Evolutionary conservation across 164 flowering plant species (phyloP), one percentile per base, ranked within the genome.

Genomic region (Chimonanthus salicifolius): DNA sequence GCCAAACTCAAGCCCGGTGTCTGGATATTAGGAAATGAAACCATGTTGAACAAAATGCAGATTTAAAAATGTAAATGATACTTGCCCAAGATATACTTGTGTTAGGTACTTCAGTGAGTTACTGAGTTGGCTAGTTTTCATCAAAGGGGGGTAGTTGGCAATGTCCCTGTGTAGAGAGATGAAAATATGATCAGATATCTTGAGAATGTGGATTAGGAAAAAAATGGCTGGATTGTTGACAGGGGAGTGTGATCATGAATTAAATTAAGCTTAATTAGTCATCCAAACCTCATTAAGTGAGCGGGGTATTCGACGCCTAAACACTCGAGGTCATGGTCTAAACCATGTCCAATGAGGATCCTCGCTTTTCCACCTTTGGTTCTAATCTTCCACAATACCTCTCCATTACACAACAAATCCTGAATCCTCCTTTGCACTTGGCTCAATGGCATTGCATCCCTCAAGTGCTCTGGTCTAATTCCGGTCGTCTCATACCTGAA

Each of bases 41-140:
- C n/a, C 44, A 43, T 65, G 68, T 45, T 65, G 18, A 65, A 13
- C 44, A 65, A 44, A 65, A 65, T 65, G 18, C 49, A 65, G 4
- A 11, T 65, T 4, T 65, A 15, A 10, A 44, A n/a, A 4, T 10
- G 48, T 64, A 65, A 7, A 43, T 43, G 66, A 65, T 65, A 45
- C 84, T 80, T 83, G 76, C 95, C 98, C 98, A 6, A 89, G 89
- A 76, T 91, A 91, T 68, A 91, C 85, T 78, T 86, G 95, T 48
- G 94, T 85, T 15, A 94, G 84, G 82, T 92, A 91, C 82, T 91
- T 92, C 75, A 92, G 88, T 15, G 99, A 88, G 85, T 94, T 92
- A 86, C 97, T 91, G 58, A 92, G 91, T 87, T 92, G 91, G 91
- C 94, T 92, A 74, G 98, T 90, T 79, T 92, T 92, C 97, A 92